Evolutionary conservation across 2,329 filamentous ascomycete genomes (phyloP).

Genomic region (Parafenestella ontariensis): DNA sequence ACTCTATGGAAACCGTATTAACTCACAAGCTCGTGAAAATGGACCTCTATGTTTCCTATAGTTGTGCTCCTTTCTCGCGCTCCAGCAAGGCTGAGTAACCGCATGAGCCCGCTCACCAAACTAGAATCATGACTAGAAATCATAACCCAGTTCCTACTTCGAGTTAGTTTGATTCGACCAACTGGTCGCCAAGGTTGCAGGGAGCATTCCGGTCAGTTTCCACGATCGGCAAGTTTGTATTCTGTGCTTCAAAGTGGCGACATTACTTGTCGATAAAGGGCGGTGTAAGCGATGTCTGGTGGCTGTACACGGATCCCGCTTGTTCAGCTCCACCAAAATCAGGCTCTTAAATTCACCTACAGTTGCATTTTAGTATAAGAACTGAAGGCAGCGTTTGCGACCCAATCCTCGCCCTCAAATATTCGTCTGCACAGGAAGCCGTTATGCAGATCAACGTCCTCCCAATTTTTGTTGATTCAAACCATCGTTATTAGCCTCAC

Average conservation of each 20-base stretch:
- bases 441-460: background rate
- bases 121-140: background rate
- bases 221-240: background rate
- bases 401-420: background rate
- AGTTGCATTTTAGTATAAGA: background rate
- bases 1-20: background rate
- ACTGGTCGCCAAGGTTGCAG: background rate
- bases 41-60: no score
- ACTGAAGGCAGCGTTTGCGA: background rate
- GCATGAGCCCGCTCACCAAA: background rate
- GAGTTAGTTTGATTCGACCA: background rate
- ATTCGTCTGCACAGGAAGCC: background rate
- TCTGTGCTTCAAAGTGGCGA: no score
- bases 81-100: background rate
- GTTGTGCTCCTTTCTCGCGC: no score
- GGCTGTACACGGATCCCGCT: background rate
- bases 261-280: background rate
- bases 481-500: background rate
- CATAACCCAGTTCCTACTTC: background rate
- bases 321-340: background rate
- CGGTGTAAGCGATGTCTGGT: background rate
- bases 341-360: background rate
- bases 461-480: background rate
- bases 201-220: background rate
- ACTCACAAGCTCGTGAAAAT: no score